Base-by-base conservation (phyloP, 345 rosid genomes). In the Citrus reticulata region DNA sequence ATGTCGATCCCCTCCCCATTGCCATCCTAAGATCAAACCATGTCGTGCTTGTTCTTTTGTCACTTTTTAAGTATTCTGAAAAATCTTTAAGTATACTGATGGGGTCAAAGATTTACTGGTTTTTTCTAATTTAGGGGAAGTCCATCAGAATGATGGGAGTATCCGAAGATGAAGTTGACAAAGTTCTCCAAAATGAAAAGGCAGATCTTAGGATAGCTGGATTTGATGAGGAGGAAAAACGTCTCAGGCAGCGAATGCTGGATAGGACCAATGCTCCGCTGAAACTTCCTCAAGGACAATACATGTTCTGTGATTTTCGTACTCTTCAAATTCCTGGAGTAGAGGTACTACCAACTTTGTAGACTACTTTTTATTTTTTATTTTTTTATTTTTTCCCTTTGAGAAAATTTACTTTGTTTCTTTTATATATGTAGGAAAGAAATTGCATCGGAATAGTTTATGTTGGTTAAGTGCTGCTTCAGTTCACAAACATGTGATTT, bases 61-160 rank as follows among this genome's bases (percentile, higher is more conserved):
- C 32, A 69, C 17, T 37, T 42, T 57, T 42, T 63, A 49, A 17
- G 13, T 22, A 69, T 42, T 20, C 32, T 13, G 42, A 55, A 62
- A 39, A 75, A 37, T 76, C 42, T 30, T 4, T 49, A 55, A 39
- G n/a, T 35, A 61, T 68, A 78, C 20, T 82, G 62, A 14, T 49
- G 65, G 25, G 27, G 73, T 65, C 61, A 37, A 22, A 68, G 54
- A 37, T 19, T 11, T 78, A 14, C 57, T 14, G 78, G 25, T 70
- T 85, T 71, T 70, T 77, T 72, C 42, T 30, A 55, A 81, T 64
- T 83, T 81, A 96, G 99, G 93, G 84, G 24, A 96, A 88, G 70
- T 57, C 90, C 67, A 86, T 96, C 64, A 90, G 92, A 88, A 94
- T 96, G 98, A 88, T 96, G 99, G 99, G 99, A 75, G 97, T 90